Evolutionary conservation across 768 basidiomycete species (phyloP).

Genomic region (Lactarius evosmus): DNA sequence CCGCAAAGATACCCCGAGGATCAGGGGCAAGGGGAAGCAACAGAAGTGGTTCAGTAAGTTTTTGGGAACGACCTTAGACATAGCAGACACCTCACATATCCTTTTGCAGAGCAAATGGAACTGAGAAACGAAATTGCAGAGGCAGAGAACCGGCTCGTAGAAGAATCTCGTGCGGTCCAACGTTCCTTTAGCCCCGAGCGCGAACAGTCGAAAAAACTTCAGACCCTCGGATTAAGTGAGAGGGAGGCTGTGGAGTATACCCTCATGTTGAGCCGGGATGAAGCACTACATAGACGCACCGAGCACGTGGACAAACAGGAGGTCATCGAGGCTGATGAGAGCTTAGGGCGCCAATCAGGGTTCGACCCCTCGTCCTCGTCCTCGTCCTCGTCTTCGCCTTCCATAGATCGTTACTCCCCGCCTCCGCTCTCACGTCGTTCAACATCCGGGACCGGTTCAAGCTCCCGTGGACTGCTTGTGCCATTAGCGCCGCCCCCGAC

Average conservation of each 20-base stretch:
- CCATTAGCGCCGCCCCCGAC: slow-evolving; percentile 32
- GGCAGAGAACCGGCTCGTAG: slow-evolving; percentile 48
- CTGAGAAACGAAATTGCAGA: slow-evolving; percentile 61
- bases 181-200: slow-evolving; percentile 46
- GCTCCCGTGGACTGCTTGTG: slow-evolving; percentile 19
- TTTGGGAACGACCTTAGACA: neutral
- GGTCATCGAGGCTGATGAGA: slow-evolving; percentile 51
- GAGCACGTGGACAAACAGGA: slow-evolving; percentile 44
- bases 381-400: slow-evolving; percentile 19
- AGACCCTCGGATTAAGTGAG: slow-evolving; percentile 69
- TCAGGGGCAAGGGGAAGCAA: slow-evolving; percentile 29
- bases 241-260: slow-evolving; percentile 74
- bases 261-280: slow-evolving; percentile 82
- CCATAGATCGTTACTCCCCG: slow-evolving; percentile 1
- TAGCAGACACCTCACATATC: neutral
- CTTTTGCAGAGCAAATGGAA: slow-evolving; percentile 58
- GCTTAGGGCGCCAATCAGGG: slow-evolving; percentile 15
- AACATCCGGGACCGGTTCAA: slow-evolving; percentile 28
- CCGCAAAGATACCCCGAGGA: slow-evolving; percentile 31
- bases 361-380: slow-evolving; percentile 11
- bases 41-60: slow-evolving; percentile 41
- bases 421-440: slow-evolving; percentile 30
- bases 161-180: slow-evolving; percentile 43
- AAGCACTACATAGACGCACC: slow-evolving; percentile 41
- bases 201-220: slow-evolving; percentile 56